Base-by-base conservation (phyloP, 306 rosid genomes). In the Cucumis cinereus region DNA sequence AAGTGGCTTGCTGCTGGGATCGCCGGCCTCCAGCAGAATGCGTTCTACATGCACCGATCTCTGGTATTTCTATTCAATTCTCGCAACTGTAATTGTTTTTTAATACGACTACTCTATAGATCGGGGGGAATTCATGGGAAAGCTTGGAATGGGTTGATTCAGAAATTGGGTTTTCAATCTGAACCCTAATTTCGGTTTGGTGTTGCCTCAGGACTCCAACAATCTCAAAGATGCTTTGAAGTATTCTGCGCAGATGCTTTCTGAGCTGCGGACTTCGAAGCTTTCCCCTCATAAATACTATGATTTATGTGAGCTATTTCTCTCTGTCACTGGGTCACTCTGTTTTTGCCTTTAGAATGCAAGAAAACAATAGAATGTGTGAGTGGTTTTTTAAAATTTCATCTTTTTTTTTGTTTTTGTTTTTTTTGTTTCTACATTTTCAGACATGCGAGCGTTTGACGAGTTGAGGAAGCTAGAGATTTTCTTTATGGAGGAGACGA, bases 391-490 rank as follows among this genome's bases (percentile, higher is more conserved):
- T 45, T 45, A 11, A 45, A 45, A 4, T 49, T 49, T 49, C 54
- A 49, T 52, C 16, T 53, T 19, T 0, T 54, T n/a, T n/a, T n/a
- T n/a, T n/a, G n/a, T n/a, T n/a, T n/a, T n/a, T n/a, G n/a, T n/a
- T n/a, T n/a, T n/a, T 76, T 68, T 17, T 76, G 54, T 64, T 30
- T 30, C 4, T 30, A 30, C 22, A 1, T 41, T 8, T 77, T 86
- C 74, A 94, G 99, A 94, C 49, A 94, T 94, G 99, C 97, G 99
- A 16, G 97, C 97, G 15, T 94, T 94, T 81, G 99, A 94, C 81
- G 97, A 94, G 67, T 83, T 94, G 77, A 87, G 99, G 90, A 94
- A 90, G 81, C 81, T 94, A 76, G 97, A 94, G 84, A 88, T 90
- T 90, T 94, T 94, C 86, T 94, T 94, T 57, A 90, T 86, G 90